These are phyloP conservation scores for Talaromyces sp. DNA, from an alignment of 2,329 filamentous ascomycete genomes.

Conservation along the genomic window DNA sequence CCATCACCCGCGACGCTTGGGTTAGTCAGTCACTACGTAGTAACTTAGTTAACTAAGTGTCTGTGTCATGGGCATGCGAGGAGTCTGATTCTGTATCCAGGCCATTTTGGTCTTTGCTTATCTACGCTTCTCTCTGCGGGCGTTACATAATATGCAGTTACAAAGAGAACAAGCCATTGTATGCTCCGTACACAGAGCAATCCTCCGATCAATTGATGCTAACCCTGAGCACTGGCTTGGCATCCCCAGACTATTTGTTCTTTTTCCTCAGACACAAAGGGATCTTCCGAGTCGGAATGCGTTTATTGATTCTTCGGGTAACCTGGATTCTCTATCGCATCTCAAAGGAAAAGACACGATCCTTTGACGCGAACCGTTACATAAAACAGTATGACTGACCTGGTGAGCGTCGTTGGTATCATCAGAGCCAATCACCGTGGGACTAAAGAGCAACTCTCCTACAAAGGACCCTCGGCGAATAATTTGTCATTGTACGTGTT, in stretches of 20 bases:
- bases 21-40: background rate
- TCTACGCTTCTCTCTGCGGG: background rate
- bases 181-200: background rate
- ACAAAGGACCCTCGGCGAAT: background rate
- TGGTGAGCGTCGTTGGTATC: background rate
- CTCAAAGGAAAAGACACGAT: background rate
- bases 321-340: background rate
- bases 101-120: background rate
- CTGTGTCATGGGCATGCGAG: slow-evolving; percentile 10
- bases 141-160: background rate
- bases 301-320: background rate
- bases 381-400: background rate
- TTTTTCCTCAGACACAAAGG: background rate
- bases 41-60: background rate
- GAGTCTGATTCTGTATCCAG: background rate
- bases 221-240: slow-evolving; percentile 2
- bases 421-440: background rate
- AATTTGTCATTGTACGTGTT: background rate
- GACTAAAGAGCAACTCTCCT: background rate
- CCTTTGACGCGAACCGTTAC: slow-evolving; percentile 9
- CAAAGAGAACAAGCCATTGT: background rate
- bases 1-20: slow-evolving; percentile 13
- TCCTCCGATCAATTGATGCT: background rate
- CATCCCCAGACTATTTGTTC: slow-evolving; percentile 7
- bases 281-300: slow-evolving; percentile 1